These are phyloP conservation scores for Colletotrichum chlorophyti DNA, from an alignment of 2,329 filamentous ascomycete genomes.

Conservation along the genomic window DNA sequence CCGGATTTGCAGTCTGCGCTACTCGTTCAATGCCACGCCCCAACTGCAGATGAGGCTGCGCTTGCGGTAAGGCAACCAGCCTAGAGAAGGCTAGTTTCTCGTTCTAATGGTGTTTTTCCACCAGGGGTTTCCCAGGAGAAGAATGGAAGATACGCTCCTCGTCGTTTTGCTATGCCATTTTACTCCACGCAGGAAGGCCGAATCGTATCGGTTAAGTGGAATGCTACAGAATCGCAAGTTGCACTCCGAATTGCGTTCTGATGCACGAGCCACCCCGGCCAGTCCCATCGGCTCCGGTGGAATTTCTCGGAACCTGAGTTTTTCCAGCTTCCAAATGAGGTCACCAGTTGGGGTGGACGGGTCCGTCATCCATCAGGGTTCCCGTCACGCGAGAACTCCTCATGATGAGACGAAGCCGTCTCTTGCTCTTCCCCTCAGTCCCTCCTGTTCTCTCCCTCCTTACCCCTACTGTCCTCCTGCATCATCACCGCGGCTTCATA, in stretches of 20 bases:
- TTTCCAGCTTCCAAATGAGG: slow-evolving; percentile 10
- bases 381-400: slow-evolving; percentile 18
- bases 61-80: too few species aligned
- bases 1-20: too few species aligned
- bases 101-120: too few species aligned
- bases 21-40: too few species aligned
- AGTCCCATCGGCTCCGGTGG: background rate
- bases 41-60: too few species aligned
- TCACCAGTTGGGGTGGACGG: too few species aligned
- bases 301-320: slow-evolving; percentile 12
- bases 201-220: too few species aligned
- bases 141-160: too few species aligned
- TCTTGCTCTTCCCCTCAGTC: slow-evolving; percentile 1
- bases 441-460: background rate
- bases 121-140: too few species aligned
- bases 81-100: too few species aligned
- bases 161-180: too few species aligned
- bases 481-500: background rate
- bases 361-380: slow-evolving; percentile 29
- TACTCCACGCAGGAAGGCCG: too few species aligned
- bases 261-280: background rate
- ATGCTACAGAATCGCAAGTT: background rate
- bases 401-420: slow-evolving; percentile 21
- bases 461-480: background rate
- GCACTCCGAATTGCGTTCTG: background rate